Conservation (phyloP, 1,284 basidiomycete genomes). For the Agaricales sp. region DNA sequence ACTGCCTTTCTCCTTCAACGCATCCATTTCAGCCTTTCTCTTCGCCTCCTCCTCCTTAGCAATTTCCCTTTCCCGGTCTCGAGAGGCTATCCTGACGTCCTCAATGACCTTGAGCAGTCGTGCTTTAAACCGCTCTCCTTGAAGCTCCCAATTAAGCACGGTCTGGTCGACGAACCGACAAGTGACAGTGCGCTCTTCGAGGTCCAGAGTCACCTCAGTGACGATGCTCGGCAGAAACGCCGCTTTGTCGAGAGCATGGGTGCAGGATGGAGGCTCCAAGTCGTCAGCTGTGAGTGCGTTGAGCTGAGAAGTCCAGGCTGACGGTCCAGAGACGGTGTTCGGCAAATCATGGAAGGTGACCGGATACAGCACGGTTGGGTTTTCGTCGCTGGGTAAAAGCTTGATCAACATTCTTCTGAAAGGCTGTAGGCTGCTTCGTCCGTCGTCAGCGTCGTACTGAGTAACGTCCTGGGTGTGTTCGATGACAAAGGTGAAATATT, state of each 20-base stretch:
- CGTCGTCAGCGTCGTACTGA: too few species aligned
- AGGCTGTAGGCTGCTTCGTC: too few species aligned
- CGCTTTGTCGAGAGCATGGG: constrained; percentile 58
- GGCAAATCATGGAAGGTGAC: constrained; percentile 49
- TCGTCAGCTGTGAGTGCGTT: constrained; percentile 39
- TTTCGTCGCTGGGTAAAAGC: constrained; percentile 39
- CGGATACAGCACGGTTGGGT: constrained; percentile 64
- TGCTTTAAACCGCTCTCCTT: constrained; percentile 25
- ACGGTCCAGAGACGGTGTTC: constrained; percentile 34
- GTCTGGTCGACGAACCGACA: constrained; percentile 50
- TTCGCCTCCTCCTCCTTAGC: constrained; percentile 4
- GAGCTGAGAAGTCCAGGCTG: constrained; percentile 47
- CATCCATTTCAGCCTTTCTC: constrained; percentile 11
- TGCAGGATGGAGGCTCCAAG: constrained; percentile 42
- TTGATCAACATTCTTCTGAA: constrained; percentile 59
- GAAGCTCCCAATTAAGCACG: constrained; percentile 36
- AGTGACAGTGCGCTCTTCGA: constrained; percentile 15
- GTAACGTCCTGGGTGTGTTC: too few species aligned
- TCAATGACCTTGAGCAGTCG: constrained; percentile 38
- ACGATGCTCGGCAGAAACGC: constrained; percentile 46
- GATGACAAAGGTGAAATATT: too few species aligned
- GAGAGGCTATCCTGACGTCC: constrained; percentile 39
- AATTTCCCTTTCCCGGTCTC: constrained; percentile 19
- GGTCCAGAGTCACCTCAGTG: constrained; percentile 32
- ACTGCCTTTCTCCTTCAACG: constrained; percentile 11